phyloP scores from a whole-genome alignment of 2,329 filamentous ascomycete genomes.

The Penicillium sp. region DNA sequence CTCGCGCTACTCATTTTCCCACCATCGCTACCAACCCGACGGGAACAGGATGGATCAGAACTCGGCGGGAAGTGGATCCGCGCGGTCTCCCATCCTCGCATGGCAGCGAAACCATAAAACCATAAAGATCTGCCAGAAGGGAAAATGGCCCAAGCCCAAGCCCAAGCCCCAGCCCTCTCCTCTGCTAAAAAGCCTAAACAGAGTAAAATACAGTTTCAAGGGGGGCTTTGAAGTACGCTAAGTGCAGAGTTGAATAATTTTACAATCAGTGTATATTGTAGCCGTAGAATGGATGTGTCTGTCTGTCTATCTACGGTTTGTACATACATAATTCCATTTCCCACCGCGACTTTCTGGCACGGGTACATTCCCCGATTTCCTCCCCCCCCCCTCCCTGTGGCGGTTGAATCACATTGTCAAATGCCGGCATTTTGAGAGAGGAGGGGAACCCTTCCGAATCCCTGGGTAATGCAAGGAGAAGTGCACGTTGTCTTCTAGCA shows the following conservation, averaged over 20 bases:
- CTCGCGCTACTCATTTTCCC: too few relatives aligned
- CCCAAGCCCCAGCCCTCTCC: not conserved
- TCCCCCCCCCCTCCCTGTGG: constrained; percentile 6
- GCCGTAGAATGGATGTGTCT: too few relatives aligned
- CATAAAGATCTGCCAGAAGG: not conserved
- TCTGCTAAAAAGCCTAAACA: not conserved
- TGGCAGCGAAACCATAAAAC: constrained; percentile 11
- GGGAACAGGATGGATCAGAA: constrained; percentile 16
- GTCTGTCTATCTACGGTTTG: not conserved
- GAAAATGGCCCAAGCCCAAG: not conserved
- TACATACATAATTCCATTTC: not conserved
- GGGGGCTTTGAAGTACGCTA: not conserved
- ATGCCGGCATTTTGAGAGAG: constrained; percentile 3
- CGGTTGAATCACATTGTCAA: not conserved
- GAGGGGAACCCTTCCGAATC: not conserved
- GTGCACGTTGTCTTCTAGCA: constrained; percentile 11
- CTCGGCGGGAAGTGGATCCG: constrained; percentile 20
- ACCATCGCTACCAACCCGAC: not conserved
- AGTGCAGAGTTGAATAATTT: not conserved
- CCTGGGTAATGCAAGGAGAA: constrained; percentile 9
- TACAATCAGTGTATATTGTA: not conserved
- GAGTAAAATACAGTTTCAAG: not conserved
- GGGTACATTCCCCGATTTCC: constrained; percentile 7
- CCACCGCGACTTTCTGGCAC: not conserved
- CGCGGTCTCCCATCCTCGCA: constrained; percentile 11